Conservation (phyloP, 1,284 basidiomycete species). For the Trichosporon faecale region DNA sequence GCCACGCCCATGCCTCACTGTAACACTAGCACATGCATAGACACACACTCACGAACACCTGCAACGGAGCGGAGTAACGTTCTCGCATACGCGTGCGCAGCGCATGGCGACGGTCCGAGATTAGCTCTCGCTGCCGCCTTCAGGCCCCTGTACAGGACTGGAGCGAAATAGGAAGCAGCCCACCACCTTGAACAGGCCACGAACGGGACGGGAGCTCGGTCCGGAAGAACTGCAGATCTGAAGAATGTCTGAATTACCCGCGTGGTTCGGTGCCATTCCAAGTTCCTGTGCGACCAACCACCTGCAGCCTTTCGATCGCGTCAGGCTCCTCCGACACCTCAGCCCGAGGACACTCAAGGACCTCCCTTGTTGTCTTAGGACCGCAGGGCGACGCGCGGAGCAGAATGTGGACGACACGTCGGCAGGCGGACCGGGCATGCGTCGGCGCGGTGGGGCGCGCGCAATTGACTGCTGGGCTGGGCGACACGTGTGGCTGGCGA, state of each 20-base stretch:
- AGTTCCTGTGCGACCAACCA: not conserved
- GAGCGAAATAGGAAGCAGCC: not conserved
- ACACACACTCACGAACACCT: not conserved
- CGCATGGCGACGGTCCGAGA: not conserved
- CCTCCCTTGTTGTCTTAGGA: not conserved
- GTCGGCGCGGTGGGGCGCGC: no score
- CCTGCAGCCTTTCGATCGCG: not conserved
- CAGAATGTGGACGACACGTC: not conserved
- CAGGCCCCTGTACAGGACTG: not conserved
- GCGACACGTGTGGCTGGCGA: no score
- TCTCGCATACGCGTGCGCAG: not conserved
- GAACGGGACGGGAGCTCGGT: no score
- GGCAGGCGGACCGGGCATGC: not conserved
- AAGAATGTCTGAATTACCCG: not conserved
- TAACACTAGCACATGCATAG: not conserved
- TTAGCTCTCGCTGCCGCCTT: not conserved
- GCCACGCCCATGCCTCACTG: not conserved
- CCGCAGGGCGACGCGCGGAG: not conserved
- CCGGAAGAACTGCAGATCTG: not conserved
- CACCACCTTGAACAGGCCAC: no score
- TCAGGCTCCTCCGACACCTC: not conserved
- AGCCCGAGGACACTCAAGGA: not conserved
- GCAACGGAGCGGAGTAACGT: not conserved
- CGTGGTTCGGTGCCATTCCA: not conserved
- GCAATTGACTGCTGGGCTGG: not conserved